These are phyloP conservation scores for Aspergillus sp. DNA, from an alignment of 2,329 filamentous ascomycete species.

Conservation along the genomic window DNA sequence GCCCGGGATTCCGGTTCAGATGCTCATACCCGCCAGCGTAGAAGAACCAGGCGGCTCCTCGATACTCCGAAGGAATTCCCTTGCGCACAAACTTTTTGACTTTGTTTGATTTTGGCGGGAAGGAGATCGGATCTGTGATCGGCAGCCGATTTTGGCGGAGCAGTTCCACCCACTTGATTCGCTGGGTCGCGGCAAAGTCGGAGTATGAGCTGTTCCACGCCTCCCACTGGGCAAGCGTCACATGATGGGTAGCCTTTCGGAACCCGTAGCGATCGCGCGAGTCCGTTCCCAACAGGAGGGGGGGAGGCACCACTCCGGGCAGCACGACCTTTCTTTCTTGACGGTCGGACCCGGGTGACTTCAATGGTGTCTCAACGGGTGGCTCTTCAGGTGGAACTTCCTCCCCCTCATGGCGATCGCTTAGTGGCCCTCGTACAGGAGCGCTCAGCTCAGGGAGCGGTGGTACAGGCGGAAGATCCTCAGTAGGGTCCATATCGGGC, in stretches of 20 bases:
- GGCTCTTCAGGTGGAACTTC: slow-evolving; percentile 9
- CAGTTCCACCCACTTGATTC: slow-evolving; percentile 78
- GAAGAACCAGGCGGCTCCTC: slow-evolving; percentile 96
- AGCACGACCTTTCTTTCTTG: slow-evolving; percentile 32
- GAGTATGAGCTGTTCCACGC: slow-evolving; percentile 76
- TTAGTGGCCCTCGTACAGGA: slow-evolving; percentile 15
- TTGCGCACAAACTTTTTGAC: slow-evolving; percentile 90
- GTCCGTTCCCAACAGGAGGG: slow-evolving; percentile 33
- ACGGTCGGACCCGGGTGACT: background rate
- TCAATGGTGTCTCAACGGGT: slow-evolving; percentile 2
- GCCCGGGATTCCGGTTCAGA: slow-evolving; percentile 71
- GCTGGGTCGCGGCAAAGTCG: slow-evolving; percentile 71
- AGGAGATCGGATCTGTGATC: slow-evolving; percentile 70
- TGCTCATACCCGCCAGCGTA: slow-evolving; percentile 86
- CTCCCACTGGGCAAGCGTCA: slow-evolving; percentile 77
- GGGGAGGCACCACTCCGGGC: slow-evolving; percentile 43
- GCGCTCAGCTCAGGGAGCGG: slow-evolving; percentile 10
- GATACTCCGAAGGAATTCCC: slow-evolving; percentile 89
- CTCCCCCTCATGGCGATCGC: slow-evolving; percentile 21
- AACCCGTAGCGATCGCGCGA: slow-evolving; percentile 85
- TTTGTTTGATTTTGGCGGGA: slow-evolving; percentile 78
- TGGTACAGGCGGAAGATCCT: slow-evolving; percentile 22
- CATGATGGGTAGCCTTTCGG: slow-evolving; percentile 80
- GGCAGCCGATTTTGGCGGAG: slow-evolving; percentile 75
- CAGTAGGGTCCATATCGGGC: slow-evolving; percentile 22